phyloP scores from a whole-genome alignment of 441 rosid species.

The Dalechampia spathulata region DNA sequence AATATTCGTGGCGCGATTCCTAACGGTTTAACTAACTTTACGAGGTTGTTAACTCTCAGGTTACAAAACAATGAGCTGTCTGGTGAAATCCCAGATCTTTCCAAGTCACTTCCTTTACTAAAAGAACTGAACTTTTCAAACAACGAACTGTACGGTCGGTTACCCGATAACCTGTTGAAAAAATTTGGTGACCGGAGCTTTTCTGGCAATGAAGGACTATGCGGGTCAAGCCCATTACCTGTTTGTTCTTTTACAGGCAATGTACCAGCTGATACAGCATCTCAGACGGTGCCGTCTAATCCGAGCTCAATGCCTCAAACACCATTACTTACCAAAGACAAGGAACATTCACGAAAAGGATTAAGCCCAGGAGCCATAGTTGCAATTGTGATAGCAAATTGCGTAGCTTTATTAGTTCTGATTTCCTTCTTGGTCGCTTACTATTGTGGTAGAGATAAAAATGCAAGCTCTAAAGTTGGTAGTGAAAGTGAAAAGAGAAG shows the following conservation, averaged over 20 bases:
- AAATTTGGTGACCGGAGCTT: constrained; percentile 57
- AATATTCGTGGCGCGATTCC: constrained; percentile 67
- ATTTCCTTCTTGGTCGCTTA: constrained; percentile 57
- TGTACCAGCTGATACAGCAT: neutral
- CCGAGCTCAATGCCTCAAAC: constrained; percentile 67
- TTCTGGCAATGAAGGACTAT: constrained; percentile 63
- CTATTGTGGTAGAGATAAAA: constrained; percentile 45
- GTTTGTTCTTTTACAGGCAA: constrained; percentile 37
- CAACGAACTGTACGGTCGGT: constrained; percentile 55
- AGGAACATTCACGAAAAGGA: constrained; percentile 26
- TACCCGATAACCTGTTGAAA: constrained; percentile 44
- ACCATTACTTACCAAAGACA: constrained; percentile 23
- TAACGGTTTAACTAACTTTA: constrained; percentile 29
- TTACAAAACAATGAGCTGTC: constrained; percentile 65
- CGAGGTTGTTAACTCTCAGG: constrained; percentile 51
- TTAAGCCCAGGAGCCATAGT: constrained; percentile 52
- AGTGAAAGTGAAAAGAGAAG: constrained; percentile 38
- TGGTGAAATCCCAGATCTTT: constrained; percentile 60
- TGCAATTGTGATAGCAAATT: constrained; percentile 50
- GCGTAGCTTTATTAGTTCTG: constrained; percentile 53
- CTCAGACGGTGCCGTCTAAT: constrained; percentile 55
- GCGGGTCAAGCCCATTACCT: constrained; percentile 61
- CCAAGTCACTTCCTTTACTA: constrained; percentile 30
- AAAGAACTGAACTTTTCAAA: constrained; percentile 53
- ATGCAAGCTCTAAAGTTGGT: constrained; percentile 28